Evolutionary conservation across 2,329 filamentous ascomycete species (phyloP).

Genomic region (Exophiala dermatitidis): DNA sequence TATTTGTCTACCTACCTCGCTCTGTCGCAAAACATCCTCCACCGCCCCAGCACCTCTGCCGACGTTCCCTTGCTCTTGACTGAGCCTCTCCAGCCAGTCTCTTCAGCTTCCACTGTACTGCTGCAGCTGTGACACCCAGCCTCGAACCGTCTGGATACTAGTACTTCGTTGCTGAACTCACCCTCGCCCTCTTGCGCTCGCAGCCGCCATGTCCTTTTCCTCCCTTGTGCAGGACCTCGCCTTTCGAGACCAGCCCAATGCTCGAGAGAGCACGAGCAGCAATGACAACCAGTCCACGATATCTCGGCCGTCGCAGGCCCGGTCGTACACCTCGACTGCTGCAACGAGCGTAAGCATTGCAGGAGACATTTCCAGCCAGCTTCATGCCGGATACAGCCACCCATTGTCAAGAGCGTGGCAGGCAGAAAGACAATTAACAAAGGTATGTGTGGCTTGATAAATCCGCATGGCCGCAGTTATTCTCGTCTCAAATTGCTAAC

Average conservation of each 20-base stretch:
- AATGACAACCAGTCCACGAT: conserved; percentile 38
- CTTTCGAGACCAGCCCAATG: conserved; percentile 34
- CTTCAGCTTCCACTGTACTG: too few species aligned
- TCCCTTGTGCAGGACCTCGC: conserved; percentile 45
- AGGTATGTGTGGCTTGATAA: conserved; percentile 47
- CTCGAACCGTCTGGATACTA: not conserved
- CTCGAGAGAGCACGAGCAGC: conserved; percentile 18
- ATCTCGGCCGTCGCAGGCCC: conserved; percentile 35
- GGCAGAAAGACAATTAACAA: conserved; percentile 75
- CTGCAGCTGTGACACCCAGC: not conserved
- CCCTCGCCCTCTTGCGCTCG: not conserved
- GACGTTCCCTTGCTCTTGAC: not conserved
- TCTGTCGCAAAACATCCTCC: not conserved
- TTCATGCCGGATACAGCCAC: conserved; percentile 76
- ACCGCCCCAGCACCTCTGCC: not conserved
- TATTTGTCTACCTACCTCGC: not conserved
- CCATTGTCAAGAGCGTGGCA: conserved; percentile 75
- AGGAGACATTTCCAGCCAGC: conserved; percentile 69
- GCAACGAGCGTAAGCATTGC: conserved; percentile 47
- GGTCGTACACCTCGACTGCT: conserved; percentile 42
- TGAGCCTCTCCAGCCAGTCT: too few species aligned
- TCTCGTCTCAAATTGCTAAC: not conserved
- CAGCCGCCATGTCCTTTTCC: conserved; percentile 43
- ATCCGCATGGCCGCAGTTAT: not conserved
- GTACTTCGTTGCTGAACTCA: not conserved